phyloP scores from a whole-genome alignment of 805 yeast species.

The Spathaspora arborariae region DNA sequence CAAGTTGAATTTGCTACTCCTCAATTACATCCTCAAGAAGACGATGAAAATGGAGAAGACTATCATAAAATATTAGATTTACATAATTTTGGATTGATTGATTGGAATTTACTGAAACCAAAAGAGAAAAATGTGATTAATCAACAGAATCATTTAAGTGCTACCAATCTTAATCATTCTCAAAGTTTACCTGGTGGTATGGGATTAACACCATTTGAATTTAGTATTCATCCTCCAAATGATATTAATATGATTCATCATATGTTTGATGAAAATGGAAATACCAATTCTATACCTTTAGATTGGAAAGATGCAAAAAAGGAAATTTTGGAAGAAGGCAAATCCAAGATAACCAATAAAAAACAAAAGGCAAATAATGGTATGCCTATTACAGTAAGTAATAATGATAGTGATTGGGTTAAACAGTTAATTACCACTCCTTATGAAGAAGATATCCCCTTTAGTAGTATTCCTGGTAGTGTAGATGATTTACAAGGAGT shows the following conservation, averaged over 20 bases:
- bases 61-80: constrained; percentile 8
- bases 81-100: constrained; percentile 16
- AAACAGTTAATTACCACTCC: constrained; percentile 68
- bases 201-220: constrained; percentile 29
- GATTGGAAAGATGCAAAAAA: constrained; percentile 4
- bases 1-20: constrained; percentile 84
- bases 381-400: constrained; percentile 9
- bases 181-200: constrained; percentile 5
- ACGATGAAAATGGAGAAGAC: constrained; percentile 1
- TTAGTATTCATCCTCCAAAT: constrained; percentile 21
- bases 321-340: background rate
- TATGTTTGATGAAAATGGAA: constrained; percentile 4
- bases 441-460: constrained; percentile 45
- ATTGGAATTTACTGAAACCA: constrained; percentile 21
- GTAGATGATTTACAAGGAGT: constrained; percentile 7
- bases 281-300: constrained; percentile 1
- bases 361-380: constrained; percentile 11
- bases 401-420: constrained; percentile 53
- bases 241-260: constrained; percentile 12
- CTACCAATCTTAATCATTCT: constrained; percentile 3
- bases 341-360: constrained; percentile 2
- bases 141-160: background rate
- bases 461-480: constrained; percentile 16
- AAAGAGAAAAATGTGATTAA: background rate
- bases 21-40: constrained; percentile 36